Conservation (phyloP, 208 protist genomes). For the Leishmania arabica region DNA sequence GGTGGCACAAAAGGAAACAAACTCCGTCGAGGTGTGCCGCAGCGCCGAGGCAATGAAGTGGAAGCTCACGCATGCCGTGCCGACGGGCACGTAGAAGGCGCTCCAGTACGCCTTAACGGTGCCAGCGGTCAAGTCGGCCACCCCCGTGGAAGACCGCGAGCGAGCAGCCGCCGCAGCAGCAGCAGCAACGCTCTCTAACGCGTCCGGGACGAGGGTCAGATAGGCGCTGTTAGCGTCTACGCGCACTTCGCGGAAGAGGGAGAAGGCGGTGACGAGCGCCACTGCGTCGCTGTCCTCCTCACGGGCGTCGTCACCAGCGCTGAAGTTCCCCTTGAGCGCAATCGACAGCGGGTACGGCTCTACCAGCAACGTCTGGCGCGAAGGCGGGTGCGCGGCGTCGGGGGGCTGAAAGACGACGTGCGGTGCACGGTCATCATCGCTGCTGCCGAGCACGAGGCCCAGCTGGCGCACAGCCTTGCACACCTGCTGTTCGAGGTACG, state of each 20-base stretch:
- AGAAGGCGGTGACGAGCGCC: conserved; percentile 27
- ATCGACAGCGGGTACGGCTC: conserved; percentile 53
- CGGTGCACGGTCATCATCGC: not conserved
- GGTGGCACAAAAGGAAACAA: conserved; percentile 65
- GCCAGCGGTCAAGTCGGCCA: not conserved
- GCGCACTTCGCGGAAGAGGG: conserved; percentile 45
- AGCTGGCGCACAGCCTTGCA: conserved; percentile 33
- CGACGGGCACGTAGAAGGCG: conserved; percentile 63
- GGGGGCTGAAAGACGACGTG: conserved; percentile 20
- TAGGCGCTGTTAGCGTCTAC: conserved; percentile 44
- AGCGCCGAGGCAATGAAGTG: conserved; percentile 70
- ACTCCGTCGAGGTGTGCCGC: conserved; percentile 66
- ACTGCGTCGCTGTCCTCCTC: conserved; percentile 32
- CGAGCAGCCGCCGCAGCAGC: conserved; percentile 6
- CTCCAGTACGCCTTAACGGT: conserved; percentile 49
- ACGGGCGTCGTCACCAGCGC: conserved; percentile 41
- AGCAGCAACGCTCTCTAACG: conserved; percentile 14
- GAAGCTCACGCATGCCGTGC: conserved; percentile 68
- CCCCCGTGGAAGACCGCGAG: not conserved
- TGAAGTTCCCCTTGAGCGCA: conserved; percentile 47
- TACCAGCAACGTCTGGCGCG: conserved; percentile 33
- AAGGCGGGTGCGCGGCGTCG: conserved; percentile 8
- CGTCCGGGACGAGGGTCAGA: conserved; percentile 31
- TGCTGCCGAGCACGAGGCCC: conserved; percentile 23
- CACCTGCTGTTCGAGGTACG: conserved; percentile 45